A percentile compares a stretch with the other conserved stretches of the same genome.
Evolutionary conservation across 2,329 filamentous ascomycete species (phyloP).

Genomic region (Fusarium euwallaceae): DNA sequence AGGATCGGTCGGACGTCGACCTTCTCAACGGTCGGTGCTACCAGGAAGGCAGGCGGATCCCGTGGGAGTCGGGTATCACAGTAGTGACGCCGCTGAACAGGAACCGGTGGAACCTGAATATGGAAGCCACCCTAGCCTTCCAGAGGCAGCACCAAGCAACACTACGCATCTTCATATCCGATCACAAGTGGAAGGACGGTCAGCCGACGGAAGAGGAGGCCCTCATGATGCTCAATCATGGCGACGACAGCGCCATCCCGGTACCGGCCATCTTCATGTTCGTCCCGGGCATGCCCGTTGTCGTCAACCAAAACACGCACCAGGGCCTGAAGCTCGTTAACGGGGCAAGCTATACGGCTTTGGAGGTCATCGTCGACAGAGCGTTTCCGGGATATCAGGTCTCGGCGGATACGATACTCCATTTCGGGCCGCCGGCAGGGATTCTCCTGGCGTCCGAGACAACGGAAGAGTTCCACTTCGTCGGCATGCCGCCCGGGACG

Average conservation of each 20-base stretch:
- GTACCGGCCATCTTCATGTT: neutral
- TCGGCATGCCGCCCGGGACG: neutral
- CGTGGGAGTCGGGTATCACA: neutral
- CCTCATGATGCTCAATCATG: neutral
- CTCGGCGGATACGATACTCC: neutral
- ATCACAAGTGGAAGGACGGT: neutral
- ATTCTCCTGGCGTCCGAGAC: neutral
- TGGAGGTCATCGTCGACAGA: neutral
- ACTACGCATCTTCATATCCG: neutral
- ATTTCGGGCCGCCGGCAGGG: neutral
- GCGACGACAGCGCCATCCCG: neutral
- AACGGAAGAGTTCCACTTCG: neutral
- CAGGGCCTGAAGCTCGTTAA: neutral
- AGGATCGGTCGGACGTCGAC: neutral
- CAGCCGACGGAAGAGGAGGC: neutral
- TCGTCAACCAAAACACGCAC: neutral
- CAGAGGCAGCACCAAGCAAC: neutral
- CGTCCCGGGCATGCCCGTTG: neutral
- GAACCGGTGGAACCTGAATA: neutral
- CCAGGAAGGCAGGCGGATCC: neutral
- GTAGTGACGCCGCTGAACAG: neutral
- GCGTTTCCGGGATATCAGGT: neutral
- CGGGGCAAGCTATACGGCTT: neutral
- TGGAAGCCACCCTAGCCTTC: neutral
- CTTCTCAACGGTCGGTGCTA: neutral